A percentile compares a stretch with the other conserved stretches of the same genome.
Evolutionary conservation across 768 basidiomycete genomes (phyloP).

Genomic region (Leccinum olivaceopallidum): DNA sequence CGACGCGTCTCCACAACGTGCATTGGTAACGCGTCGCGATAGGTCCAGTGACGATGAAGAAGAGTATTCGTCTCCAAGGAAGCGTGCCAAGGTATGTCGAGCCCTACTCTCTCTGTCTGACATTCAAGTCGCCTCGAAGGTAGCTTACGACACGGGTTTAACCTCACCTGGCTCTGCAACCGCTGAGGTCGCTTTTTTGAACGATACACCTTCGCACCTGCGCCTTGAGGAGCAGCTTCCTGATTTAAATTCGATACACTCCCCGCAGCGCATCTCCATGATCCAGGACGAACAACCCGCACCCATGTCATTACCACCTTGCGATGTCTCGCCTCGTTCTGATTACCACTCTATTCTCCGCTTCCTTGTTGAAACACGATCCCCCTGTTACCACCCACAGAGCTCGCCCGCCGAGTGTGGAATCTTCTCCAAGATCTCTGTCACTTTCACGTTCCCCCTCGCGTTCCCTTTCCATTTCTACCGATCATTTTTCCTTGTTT

Average conservation of each 20-base stretch:
- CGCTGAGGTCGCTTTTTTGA: neutral
- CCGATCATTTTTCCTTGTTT: constrained; percentile 14
- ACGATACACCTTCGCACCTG: neutral
- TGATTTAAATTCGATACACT: neutral
- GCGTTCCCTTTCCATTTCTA: constrained; percentile 17
- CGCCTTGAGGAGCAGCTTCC: neutral
- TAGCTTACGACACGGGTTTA: constrained; percentile 11
- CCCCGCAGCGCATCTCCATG: neutral
- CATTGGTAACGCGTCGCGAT: neutral
- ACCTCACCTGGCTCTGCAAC: neutral
- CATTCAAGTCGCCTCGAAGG: constrained; percentile 22
- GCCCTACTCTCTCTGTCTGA: neutral
- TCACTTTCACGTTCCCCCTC: constrained; percentile 5
- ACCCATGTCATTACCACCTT: neutral
- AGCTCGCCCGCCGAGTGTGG: neutral
- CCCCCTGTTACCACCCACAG: neutral
- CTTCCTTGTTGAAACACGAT: constrained; percentile 1
- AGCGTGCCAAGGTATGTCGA: constrained; percentile 37
- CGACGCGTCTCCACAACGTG: neutral
- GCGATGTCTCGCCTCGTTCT: constrained; percentile 5
- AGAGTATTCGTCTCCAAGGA: constrained; percentile 33
- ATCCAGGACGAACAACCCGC: neutral
- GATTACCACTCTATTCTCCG: constrained; percentile 24
- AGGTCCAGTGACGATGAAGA: constrained; percentile 16
- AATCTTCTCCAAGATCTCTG: constrained; percentile 3